Evolutionary conservation across 2,329 filamentous ascomycete species (phyloP).

Genomic region (Arthrobotrys megalospora): DNA sequence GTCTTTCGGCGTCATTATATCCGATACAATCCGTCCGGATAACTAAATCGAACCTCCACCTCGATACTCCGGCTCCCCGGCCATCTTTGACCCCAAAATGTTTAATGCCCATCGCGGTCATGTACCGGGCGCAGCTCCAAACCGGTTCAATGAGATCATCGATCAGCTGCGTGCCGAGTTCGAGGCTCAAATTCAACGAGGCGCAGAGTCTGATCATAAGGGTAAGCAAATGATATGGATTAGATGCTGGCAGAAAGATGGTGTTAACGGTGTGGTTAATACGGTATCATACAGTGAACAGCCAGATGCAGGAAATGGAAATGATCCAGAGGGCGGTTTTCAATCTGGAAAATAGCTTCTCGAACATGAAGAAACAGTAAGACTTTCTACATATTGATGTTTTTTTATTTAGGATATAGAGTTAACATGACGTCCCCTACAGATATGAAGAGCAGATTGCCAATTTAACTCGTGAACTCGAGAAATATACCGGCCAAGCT

Average conservation of each 20-base stretch:
- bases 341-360: conserved; percentile 89
- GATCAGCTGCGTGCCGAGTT: conserved; percentile 93
- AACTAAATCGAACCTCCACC: not conserved
- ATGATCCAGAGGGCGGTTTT: conserved; percentile 94
- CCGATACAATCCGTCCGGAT: not conserved
- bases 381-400: conserved; percentile 64
- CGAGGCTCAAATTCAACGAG: conserved; percentile 84
- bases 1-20: not conserved
- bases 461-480: conserved; percentile 88
- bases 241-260: not conserved
- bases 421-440: conserved; percentile 3
- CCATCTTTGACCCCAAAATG: conserved; percentile 72
- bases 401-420: conserved; percentile 22
- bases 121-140: conserved; percentile 75
- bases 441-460: conserved; percentile 95
- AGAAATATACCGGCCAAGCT: conserved; percentile 75
- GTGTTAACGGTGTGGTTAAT: conserved; percentile 30
- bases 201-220: conserved; percentile 91
- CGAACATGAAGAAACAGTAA: conserved; percentile 91
- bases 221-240: conserved; percentile 77
- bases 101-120: conserved; percentile 89
- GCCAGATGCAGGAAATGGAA: conserved; percentile 95
- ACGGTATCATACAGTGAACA: conserved; percentile 76
- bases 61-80: conserved; percentile 35
- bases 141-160: conserved; percentile 88